phyloP scores from a whole-genome alignment of 2,329 filamentous ascomycete species.

The Furcasterigmium furcatum region DNA sequence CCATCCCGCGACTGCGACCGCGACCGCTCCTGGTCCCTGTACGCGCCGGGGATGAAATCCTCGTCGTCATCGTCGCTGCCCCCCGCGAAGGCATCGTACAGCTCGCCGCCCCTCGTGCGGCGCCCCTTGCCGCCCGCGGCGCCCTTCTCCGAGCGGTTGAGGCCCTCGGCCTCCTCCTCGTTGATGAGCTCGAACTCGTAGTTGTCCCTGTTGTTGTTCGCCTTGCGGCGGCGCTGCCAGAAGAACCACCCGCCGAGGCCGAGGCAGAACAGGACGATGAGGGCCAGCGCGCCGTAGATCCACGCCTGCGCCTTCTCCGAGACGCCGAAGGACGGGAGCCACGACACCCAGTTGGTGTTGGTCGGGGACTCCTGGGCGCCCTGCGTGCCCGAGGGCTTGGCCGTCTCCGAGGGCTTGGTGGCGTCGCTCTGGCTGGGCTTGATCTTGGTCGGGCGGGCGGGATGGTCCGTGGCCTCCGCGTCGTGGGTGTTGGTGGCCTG shows the following conservation, averaged over 20 bases:
- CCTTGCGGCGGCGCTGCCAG: conserved; percentile 72
- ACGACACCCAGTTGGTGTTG: conserved; percentile 71
- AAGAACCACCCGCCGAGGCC: conserved; percentile 81
- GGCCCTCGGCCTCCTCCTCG: conserved; percentile 67
- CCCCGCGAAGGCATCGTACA: conserved; percentile 97
- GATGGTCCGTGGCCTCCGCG: conserved; percentile 50
- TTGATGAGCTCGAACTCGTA: conserved; percentile 96
- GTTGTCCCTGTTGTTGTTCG: conserved; percentile 70
- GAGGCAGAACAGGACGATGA: conserved; percentile 81
- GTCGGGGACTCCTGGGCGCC: conserved; percentile 32
- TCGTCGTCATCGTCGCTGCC: conserved; percentile 79
- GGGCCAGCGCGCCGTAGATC: conserved; percentile 84
- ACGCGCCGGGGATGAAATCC: conserved; percentile 41
- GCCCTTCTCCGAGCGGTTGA: conserved; percentile 43
- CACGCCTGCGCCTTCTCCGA: conserved; percentile 85
- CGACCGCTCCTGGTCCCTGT: conserved; percentile 20
- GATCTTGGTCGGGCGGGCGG: conserved; percentile 57
- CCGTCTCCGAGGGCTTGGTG: conserved; percentile 24
- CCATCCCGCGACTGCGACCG: conserved; percentile 5
- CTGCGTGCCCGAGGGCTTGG: conserved; percentile 24
- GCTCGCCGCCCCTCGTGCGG: conserved; percentile 72
- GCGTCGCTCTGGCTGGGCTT: conserved; percentile 29
- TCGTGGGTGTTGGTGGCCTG: conserved; percentile 39
- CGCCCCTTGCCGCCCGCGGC: conserved; percentile 38
- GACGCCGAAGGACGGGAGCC: conserved; percentile 86